These are phyloP conservation scores for Suhomyces kilbournensis DNA, from an alignment of 805 yeast species.

Conservation along the genomic window DNA sequence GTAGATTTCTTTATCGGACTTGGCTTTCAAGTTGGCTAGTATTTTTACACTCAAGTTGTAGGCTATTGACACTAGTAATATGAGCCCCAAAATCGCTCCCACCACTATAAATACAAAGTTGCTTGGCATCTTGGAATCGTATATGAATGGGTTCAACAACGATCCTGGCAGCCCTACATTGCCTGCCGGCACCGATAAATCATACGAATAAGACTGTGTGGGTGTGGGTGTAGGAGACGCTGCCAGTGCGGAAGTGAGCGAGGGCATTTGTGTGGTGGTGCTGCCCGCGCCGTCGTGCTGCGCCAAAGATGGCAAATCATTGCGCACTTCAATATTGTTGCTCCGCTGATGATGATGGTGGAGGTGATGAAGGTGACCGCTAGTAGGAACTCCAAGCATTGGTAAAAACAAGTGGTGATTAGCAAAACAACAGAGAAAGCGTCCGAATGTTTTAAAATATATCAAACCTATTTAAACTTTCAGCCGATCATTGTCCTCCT, in stretches of 20 bases:
- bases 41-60: conserved; percentile 22
- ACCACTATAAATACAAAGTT: conserved; percentile 44
- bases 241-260: background rate
- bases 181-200: conserved; percentile 2
- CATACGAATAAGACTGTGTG: conserved; percentile 1
- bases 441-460: background rate
- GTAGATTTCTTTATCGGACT: conserved; percentile 32
- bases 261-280: background rate
- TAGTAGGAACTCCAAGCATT: background rate
- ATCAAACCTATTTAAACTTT: background rate
- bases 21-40: conserved; percentile 24
- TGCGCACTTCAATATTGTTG: background rate
- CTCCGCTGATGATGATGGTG: background rate
- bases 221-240: conserved; percentile 3
- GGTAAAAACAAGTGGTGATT: background rate
- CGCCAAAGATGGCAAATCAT: background rate
- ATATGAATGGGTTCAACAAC: conserved; percentile 30
- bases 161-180: background rate
- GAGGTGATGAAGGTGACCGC: background rate
- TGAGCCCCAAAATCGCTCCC: conserved; percentile 31
- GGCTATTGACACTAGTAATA: conserved; percentile 15
- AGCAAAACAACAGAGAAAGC: background rate
- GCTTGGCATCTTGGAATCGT: conserved; percentile 20
- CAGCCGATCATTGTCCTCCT: background rate
- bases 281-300: background rate